Evolutionary conservation across 441 rosid species (phyloP).

Genomic region (Bruguiera hainesii): DNA sequence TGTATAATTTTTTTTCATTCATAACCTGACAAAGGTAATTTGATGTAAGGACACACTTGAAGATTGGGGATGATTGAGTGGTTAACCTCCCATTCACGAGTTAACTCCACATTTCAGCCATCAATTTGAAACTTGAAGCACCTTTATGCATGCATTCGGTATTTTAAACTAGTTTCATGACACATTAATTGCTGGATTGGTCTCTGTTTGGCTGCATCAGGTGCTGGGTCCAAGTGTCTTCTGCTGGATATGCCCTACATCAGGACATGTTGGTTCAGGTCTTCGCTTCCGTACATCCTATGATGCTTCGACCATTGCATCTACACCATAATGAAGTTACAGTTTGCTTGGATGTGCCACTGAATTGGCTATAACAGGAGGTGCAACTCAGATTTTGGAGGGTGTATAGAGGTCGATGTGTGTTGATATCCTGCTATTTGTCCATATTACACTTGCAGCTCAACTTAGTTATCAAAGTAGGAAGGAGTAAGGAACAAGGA

Average conservation of each 20-base stretch:
- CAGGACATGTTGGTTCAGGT: conserved; percentile 67
- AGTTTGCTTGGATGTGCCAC: background rate
- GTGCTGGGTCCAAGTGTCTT: conserved; percentile 74
- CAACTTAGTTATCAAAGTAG: background rate
- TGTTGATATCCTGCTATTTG: background rate
- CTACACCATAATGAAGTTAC: conserved; percentile 30
- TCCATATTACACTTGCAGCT: background rate
- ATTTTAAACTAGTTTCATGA: background rate
- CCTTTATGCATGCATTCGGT: no score
- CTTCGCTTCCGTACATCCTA: conserved; percentile 64
- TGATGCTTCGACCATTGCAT: conserved; percentile 30
- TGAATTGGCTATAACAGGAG: conserved; percentile 12
- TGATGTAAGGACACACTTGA: background rate
- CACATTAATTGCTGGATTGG: background rate
- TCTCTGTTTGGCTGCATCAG: conserved; percentile 32
- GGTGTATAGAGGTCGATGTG: conserved; percentile 6
- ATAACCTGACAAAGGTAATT: background rate
- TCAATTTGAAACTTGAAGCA: background rate
- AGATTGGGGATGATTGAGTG: background rate
- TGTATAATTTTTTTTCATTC: no score
- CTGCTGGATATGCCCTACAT: conserved; percentile 70
- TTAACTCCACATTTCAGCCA: background rate
- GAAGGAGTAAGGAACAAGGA: background rate
- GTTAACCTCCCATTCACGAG: background rate
- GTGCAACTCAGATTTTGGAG: conserved; percentile 3